Evolutionary conservation across 495 filamentous ascomycete species (phyloP).

Genomic region (Xylaria telfairii): DNA sequence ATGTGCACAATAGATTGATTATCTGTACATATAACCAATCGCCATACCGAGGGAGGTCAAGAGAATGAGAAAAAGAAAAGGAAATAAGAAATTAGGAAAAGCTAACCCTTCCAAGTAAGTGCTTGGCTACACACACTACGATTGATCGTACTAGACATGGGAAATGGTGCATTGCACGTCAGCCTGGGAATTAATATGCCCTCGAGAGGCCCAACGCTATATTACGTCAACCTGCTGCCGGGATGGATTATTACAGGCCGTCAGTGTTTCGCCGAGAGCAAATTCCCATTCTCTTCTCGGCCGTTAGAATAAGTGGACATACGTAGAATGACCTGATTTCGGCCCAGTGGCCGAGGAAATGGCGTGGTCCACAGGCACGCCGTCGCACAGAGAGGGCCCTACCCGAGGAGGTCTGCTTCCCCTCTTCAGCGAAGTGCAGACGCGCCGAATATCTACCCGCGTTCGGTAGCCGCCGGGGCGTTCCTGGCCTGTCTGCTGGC

Average conservation of each 20-base stretch:
- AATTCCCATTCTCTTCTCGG: conserved; percentile 22
- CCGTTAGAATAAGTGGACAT: conserved; percentile 26
- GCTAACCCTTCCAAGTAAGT: not conserved
- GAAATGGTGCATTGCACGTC: not conserved
- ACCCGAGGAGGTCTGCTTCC: conserved; percentile 20
- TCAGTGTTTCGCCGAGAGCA: conserved; percentile 21
- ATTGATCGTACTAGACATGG: not conserved
- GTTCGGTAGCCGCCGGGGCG: conserved; percentile 16
- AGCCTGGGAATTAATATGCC: not conserved
- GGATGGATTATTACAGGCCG: not conserved
- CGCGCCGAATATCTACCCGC: conserved; percentile 12
- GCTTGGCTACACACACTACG: not conserved
- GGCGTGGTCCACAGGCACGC: conserved; percentile 24
- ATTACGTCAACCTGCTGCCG: conserved; percentile 15
- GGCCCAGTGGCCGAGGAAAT: conserved; percentile 23
- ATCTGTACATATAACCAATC: not conserved
- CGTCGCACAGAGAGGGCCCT: conserved; percentile 26
- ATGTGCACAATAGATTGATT: not conserved
- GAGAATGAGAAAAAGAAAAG: not conserved
- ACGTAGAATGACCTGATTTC: conserved; percentile 29
- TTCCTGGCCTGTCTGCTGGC: not conserved
- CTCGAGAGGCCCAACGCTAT: not conserved
- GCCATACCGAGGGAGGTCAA: not conserved
- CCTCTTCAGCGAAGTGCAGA: conserved; percentile 21
- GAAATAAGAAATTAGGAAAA: not conserved